Evolutionary conservation across 768 basidiomycete species (phyloP).

Genomic region (Boletellus sp.): DNA sequence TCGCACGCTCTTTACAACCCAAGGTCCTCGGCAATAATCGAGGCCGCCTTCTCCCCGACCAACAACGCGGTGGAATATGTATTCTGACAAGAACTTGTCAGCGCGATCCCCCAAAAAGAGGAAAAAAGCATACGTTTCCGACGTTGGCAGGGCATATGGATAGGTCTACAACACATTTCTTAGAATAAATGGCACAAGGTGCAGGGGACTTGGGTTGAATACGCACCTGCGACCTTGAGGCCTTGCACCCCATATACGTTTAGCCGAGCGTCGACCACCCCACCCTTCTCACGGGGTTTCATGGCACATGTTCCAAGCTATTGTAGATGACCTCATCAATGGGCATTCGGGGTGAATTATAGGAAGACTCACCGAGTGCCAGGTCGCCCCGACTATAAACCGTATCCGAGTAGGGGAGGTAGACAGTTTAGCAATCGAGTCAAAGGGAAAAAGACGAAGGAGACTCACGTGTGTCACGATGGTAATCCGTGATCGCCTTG

Average conservation of each 20-base stretch:
- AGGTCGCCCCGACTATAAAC: neutral
- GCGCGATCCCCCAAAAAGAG: too few species aligned
- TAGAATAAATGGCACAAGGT: neutral
- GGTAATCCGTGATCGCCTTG: slow-evolving; percentile 28
- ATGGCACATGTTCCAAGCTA: slow-evolving; percentile 64
- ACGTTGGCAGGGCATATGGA: slow-evolving; percentile 34
- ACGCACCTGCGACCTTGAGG: slow-evolving; percentile 58
- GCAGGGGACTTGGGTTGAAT: neutral
- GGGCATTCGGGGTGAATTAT: neutral
- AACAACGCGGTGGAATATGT: slow-evolving; percentile 15
- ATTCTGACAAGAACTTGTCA: slow-evolving; percentile 1
- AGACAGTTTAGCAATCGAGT: neutral
- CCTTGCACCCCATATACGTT: slow-evolving; percentile 60
- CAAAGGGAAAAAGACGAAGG: neutral
- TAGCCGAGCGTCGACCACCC: slow-evolving; percentile 59
- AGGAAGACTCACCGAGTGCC: neutral
- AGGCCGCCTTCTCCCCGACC: slow-evolving; percentile 16
- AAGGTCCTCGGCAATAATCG: slow-evolving; percentile 13
- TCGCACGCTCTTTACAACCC: neutral
- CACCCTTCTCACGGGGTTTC: slow-evolving; percentile 55
- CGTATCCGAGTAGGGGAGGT: neutral
- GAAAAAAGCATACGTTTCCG: slow-evolving; percentile 15
- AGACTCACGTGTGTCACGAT: slow-evolving; percentile 3
- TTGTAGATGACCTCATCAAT: slow-evolving; percentile 16
- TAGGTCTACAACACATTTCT: slow-evolving; percentile 25